Percentiles rank a stretch among this genome's conserved stretches.
Evolutionary conservation across 495 filamentous ascomycete genomes (phyloP).

Genomic region (Lasiosphaeria ovina): DNA sequence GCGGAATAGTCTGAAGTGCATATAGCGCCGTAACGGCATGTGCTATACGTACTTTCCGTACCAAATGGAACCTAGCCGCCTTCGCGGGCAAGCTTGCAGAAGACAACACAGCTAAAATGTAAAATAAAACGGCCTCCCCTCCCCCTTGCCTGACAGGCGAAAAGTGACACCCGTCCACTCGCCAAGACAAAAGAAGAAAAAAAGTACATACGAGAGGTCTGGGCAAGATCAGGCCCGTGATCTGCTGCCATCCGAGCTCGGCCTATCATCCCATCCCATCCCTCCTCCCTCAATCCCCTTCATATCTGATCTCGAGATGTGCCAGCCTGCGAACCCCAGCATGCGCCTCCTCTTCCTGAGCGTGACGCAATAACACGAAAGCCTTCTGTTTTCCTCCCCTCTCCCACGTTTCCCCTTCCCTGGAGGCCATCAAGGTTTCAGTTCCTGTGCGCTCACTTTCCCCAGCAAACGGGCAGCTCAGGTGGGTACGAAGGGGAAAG

Average conservation of each 20-base stretch:
- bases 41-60: too few relatives aligned
- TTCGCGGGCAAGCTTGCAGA: too few relatives aligned
- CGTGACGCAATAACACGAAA: slow-evolving; percentile 18
- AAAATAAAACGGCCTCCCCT: too few relatives aligned
- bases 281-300: slow-evolving; percentile 10
- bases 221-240: background rate
- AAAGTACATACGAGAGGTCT: slow-evolving; percentile 19
- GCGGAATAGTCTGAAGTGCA: too few relatives aligned
- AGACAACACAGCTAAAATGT: too few relatives aligned
- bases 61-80: too few relatives aligned
- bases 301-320: slow-evolving; percentile 7
- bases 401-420: background rate
- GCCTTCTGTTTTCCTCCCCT: slow-evolving; percentile 4
- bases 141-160: background rate
- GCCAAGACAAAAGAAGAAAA: slow-evolving; percentile 27
- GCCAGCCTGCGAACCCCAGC: slow-evolving; percentile 12
- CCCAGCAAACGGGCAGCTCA: too few relatives aligned
- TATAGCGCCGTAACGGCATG: too few relatives aligned
- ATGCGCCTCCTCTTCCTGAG: background rate
- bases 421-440: too few relatives aligned
- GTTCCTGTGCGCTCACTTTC: too few relatives aligned
- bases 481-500: too few relatives aligned
- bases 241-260: slow-evolving; percentile 18
- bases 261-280: slow-evolving; percentile 19
- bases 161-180: slow-evolving; percentile 18